Conservation (phyloP, 2,329 filamentous ascomycete genomes). For the Aspergillus niger region DNA sequence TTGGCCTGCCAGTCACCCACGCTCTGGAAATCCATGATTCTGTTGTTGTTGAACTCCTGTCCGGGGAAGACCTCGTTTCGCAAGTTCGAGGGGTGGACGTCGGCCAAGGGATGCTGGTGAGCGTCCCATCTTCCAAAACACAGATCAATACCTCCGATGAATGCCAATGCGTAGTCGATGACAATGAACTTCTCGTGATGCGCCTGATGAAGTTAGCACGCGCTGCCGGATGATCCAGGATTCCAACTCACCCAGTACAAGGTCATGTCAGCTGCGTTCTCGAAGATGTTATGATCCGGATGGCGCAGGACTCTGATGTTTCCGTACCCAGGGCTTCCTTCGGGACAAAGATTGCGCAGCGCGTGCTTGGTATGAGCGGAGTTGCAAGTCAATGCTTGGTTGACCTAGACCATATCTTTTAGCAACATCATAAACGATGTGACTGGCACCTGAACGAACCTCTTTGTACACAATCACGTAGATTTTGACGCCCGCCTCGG, state of each 20-base stretch:
- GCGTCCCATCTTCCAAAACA: conserved; percentile 96
- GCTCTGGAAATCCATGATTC: conserved; percentile 91
- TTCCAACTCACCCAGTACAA: conserved; percentile 71
- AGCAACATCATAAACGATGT: conserved; percentile 1
- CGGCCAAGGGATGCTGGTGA: conserved; percentile 79
- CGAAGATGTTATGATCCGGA: conserved; percentile 91
- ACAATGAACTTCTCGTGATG: conserved; percentile 98
- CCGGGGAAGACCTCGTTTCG: conserved; percentile 86
- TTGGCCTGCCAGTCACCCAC: conserved; percentile 93
- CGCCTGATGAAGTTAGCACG: conserved; percentile 49
- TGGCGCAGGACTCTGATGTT: conserved; percentile 91
- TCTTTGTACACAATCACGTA: conserved; percentile 93
- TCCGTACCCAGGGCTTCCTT: conserved; percentile 77
- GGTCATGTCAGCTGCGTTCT: conserved; percentile 93
- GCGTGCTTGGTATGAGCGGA: conserved; percentile 90
- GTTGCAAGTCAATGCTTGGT: conserved; percentile 84
- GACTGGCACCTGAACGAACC: conserved; percentile 34
- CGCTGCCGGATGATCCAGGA: background rate
- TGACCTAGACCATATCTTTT: conserved; percentile 47
- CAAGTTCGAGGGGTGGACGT: conserved; percentile 82
- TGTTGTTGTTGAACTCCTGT: conserved; percentile 97
- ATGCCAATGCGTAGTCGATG: conserved; percentile 85
- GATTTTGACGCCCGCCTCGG: conserved; percentile 92
- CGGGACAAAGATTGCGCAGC: conserved; percentile 74
- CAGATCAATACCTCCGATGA: conserved; percentile 90